Base-by-base conservation (phyloP, 2,329 filamentous ascomycete species). In the Trichoderma polysporum region DNA sequence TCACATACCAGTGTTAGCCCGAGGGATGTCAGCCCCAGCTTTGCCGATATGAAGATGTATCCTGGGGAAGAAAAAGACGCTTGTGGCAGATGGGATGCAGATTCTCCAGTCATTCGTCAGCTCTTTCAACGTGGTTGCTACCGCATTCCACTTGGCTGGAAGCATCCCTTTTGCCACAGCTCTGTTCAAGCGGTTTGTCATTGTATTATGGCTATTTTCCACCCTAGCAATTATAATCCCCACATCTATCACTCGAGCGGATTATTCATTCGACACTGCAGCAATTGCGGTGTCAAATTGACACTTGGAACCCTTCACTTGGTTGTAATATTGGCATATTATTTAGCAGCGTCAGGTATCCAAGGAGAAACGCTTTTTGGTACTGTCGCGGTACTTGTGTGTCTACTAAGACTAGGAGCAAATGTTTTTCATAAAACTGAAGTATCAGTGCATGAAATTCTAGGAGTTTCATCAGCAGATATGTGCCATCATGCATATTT, bases 181-280 rank as follows among this genome's bases (percentile, higher is more conserved):
- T 33, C 56, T n/a, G 25, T 59, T 39, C 56, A 59, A 45, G 56
- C 56, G 9, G 37, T 47, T 29, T 59, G 56, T 31, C 56, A 59
- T n/a, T 31, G 12, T 31, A 7, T 39, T 4, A 59, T 59, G 8
- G 56, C 37, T 9, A 59, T 59, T 19, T 59, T 41, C 12, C 7
- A 9, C n/a, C 15, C 22, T 10, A 9, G 35, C 2, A 19, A 8
- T 15, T n/a, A 35, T 10, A 35, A 25, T 6, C 13, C 22, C 2
- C 13, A 59, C 6, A 47, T 59, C n/a, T 6, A 22, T 2, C 15
- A 41, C 9, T 3, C 37, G 9, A 59, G 37, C n/a, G 56, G 56
- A 2, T 19, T 59, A 8, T 59, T 59, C 13, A 31, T 45, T 29
- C 19, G n/a, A 2, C 37, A 15, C 4, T 59, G 56, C n/a, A n/a